These are phyloP conservation scores for Populus deltoides DNA, from an alignment of 345 rosid species.

Conservation along the genomic window DNA sequence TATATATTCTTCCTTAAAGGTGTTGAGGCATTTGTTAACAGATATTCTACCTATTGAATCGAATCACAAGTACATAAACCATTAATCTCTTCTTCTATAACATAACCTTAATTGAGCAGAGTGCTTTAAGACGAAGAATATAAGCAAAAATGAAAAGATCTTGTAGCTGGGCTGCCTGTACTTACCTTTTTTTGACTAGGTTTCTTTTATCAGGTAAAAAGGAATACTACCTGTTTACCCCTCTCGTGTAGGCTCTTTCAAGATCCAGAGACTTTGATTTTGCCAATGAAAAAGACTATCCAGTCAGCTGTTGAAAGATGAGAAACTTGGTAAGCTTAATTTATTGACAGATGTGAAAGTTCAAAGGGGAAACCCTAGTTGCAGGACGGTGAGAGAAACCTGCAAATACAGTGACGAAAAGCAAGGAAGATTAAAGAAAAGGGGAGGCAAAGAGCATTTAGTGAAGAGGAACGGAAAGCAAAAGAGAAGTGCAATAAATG, in stretches of 20 bases:
- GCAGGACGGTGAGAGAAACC: slow-evolving; percentile 26
- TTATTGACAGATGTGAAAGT: slow-evolving; percentile 19
- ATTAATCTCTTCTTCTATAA: neutral
- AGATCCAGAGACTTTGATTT: slow-evolving; percentile 14
- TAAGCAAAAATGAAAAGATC: neutral
- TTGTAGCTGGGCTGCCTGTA: neutral
- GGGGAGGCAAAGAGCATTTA: slow-evolving; percentile 41
- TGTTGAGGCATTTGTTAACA: too few relatives aligned
- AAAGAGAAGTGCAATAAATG: slow-evolving; percentile 40
- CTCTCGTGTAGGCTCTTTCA: slow-evolving; percentile 3
- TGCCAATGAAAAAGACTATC: neutral
- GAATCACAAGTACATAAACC: too few relatives aligned
- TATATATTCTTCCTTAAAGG: too few relatives aligned
- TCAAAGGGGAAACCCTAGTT: slow-evolving; percentile 33
- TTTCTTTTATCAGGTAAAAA: slow-evolving; percentile 3
- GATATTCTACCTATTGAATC: too few relatives aligned
- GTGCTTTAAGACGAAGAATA: neutral
- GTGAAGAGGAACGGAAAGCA: slow-evolving; percentile 31
- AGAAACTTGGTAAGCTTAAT: neutral
- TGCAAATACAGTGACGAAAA: slow-evolving; percentile 34
- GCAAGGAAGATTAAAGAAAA: slow-evolving; percentile 4
- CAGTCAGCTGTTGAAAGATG: slow-evolving; percentile 4
- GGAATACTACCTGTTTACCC: neutral
- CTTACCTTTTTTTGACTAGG: slow-evolving; percentile 13
- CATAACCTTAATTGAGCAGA: neutral